Conservation (phyloP, 257 asterid genomes). For the Capsicum rhomboideum region DNA sequence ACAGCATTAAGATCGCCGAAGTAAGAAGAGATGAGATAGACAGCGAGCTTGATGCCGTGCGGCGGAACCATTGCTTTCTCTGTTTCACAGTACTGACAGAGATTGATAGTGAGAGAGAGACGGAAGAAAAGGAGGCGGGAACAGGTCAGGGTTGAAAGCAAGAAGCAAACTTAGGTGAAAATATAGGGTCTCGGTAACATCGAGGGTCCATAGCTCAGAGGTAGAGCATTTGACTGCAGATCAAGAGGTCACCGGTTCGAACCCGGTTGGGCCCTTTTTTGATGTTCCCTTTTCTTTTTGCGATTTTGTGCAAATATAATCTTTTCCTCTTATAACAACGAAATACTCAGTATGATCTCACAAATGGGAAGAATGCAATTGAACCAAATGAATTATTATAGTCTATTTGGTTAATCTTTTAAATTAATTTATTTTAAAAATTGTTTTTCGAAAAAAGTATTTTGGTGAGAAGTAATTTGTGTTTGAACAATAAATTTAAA, state of each 20-base stretch:
- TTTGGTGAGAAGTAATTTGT: no score
- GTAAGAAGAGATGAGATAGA: constrained; percentile 42
- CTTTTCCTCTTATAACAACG: no score
- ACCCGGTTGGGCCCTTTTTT: constrained; percentile 27
- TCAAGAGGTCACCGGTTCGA: constrained; percentile 47
- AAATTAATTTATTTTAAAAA: no score
- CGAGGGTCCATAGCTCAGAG: constrained; percentile 73
- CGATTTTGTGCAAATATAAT: no score
- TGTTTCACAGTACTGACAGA: not conserved
- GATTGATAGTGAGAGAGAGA: not conserved
- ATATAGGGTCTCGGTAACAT: constrained; percentile 23
- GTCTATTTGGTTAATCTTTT: no score
- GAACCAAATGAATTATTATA: no score
- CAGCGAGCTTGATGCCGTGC: constrained; percentile 63
- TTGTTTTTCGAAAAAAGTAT: no score
- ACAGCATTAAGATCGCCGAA: constrained; percentile 70
- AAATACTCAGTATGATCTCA: no score
- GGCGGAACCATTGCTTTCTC: constrained; percentile 38
- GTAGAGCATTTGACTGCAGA: constrained; percentile 74
- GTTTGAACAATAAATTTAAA: no score
- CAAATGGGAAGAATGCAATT: no score
- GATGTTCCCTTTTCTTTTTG: no score
- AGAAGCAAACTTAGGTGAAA: not conserved
- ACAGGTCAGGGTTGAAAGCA: not conserved
- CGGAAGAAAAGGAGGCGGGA: not conserved